phyloP scores from a whole-genome alignment of 2,329 filamentous ascomycete genomes.

The Monosporascus sp. region DNA sequence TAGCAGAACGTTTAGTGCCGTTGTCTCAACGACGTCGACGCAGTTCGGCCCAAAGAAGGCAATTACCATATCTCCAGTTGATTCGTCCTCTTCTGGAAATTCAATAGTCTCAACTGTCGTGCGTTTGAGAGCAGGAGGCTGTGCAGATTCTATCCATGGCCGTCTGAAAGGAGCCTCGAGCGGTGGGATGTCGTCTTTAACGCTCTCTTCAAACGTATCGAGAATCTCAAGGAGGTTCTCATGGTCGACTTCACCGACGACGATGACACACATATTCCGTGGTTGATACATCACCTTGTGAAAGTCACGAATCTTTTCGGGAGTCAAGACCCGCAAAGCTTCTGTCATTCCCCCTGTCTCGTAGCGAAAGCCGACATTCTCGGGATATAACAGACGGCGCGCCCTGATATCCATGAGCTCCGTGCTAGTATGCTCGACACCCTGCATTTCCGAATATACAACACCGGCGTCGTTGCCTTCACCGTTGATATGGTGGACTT shows the following conservation, averaged over 20 bases:
- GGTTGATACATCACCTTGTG: conserved; percentile 98
- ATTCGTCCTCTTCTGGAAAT: conserved; percentile 96
- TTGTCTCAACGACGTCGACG: conserved; percentile 60
- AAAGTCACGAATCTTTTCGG: conserved; percentile 88
- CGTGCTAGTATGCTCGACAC: conserved; percentile 74
- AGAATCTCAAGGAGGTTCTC: conserved; percentile 72
- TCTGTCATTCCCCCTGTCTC: conserved; percentile 99
- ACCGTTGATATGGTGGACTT: conserved; percentile 93
- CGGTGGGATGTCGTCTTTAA: conserved; percentile 74
- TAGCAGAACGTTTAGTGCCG: conserved; percentile 73
- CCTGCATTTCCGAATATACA: conserved; percentile 99
- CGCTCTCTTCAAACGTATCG: conserved; percentile 82
- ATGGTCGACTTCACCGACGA: conserved; percentile 90
- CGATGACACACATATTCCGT: conserved; percentile 83
- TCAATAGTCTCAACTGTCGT: conserved; percentile 74
- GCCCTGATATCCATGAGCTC: conserved; percentile 86
- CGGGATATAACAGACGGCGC: conserved; percentile 76
- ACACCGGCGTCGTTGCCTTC: conserved; percentile 93
- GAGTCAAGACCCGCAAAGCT: conserved; percentile 75
- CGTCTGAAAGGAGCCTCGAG: conserved; percentile 71
- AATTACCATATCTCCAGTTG: conserved; percentile 79
- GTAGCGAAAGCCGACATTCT: conserved; percentile 88
- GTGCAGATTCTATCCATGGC: conserved; percentile 86
- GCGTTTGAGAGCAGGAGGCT: conserved; percentile 65
- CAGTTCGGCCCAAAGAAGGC: conserved; percentile 83